These are phyloP conservation scores for Blastosporella zonata DNA, from an alignment of 1,284 basidiomycete genomes.

Conservation along the genomic window DNA sequence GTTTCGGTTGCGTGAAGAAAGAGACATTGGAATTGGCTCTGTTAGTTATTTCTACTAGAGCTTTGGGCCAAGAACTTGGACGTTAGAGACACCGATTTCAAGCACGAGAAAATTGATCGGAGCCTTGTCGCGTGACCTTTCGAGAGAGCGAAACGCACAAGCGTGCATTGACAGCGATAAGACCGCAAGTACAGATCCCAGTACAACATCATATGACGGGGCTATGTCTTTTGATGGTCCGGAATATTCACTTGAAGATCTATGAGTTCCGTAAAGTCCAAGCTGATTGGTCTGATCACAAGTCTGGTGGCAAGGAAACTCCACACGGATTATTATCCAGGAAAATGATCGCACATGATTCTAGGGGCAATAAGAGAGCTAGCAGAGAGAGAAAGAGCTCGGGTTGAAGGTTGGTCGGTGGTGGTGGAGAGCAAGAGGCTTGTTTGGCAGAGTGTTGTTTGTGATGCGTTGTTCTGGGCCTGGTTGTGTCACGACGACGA, in stretches of 20 bases:
- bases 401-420: background rate
- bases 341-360: background rate
- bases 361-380: background rate
- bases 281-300: background rate
- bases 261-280: background rate
- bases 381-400: background rate
- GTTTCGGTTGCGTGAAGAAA: background rate
- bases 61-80: too few relatives aligned
- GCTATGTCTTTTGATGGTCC: background rate
- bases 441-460: conserved; percentile 18
- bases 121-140: too few relatives aligned
- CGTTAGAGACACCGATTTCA: too few relatives aligned
- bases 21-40: too few relatives aligned
- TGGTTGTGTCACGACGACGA: conserved; percentile 29
- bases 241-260: background rate
- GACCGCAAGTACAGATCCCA: background rate
- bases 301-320: background rate
- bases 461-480: conserved; percentile 22
- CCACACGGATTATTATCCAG: background rate
- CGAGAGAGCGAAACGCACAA: too few relatives aligned
- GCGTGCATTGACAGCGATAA: background rate
- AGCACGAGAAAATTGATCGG: too few relatives aligned
- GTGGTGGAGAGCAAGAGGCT: conserved; percentile 3
- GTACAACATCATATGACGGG: background rate
- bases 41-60: too few relatives aligned